Evolutionary conservation across 345 rosid species (phyloP).

Genomic region (Citrus cavaleriei): DNA sequence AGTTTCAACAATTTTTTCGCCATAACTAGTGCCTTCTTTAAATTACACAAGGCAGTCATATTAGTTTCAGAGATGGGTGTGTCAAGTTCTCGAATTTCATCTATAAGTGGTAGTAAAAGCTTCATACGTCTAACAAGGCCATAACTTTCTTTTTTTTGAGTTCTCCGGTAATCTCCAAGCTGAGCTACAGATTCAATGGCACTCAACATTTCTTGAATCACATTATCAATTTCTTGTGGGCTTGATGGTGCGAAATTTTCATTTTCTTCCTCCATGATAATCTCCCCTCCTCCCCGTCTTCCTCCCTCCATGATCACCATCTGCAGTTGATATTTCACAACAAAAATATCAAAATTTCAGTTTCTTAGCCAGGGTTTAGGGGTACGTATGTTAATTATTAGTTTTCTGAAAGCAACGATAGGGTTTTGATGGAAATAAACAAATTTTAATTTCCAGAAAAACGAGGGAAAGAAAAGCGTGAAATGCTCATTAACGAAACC

Average conservation of each 20-base stretch:
- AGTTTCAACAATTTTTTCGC: constrained; percentile 45
- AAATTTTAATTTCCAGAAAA: neutral
- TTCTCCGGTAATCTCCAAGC: constrained; percentile 45
- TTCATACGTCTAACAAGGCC: constrained; percentile 62
- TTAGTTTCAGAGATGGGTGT: constrained; percentile 22
- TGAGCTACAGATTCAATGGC: constrained; percentile 44
- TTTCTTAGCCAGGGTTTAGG: neutral
- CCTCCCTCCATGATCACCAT: constrained; percentile 37
- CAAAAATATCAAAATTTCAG: no score
- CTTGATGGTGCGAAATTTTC: constrained; percentile 2
- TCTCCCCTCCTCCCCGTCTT: constrained; percentile 9
- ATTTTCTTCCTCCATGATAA: constrained; percentile 13
- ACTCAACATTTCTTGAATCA: constrained; percentile 34
- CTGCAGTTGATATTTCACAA: neutral
- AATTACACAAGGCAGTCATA: constrained; percentile 18
- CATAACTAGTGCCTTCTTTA: constrained; percentile 44
- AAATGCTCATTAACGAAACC: constrained; percentile 10
- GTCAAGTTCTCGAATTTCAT: constrained; percentile 45
- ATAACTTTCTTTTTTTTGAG: constrained; percentile 59
- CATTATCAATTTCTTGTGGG: constrained; percentile 9
- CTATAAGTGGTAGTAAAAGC: constrained; percentile 57
- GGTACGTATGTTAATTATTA: no score
- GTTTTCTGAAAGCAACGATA: neutral
- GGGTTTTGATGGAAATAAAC: neutral
- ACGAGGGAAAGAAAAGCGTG: neutral